Evolutionary conservation across 345 rosid species (phyloP), one percentile per base, ranked within the genome.

Genomic region (Microcos paniculata): DNA sequence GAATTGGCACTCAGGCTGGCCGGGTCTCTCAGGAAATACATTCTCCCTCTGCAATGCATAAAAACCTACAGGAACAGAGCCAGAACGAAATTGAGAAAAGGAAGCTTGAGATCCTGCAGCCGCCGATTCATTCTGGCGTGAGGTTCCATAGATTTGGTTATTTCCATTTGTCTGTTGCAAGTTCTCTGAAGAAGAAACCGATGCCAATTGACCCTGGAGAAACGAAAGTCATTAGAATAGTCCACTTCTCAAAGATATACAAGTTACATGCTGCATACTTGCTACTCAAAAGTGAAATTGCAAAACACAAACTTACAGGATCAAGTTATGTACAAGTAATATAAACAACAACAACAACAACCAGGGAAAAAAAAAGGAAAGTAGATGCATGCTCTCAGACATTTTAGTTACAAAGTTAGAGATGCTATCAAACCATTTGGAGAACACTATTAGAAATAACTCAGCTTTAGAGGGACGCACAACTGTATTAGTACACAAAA

Each of bases 1-100:
- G 87, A 92, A 96, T 83, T 92, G 93, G 77, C 99, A 94, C 76
- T 96, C 97, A 0, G 92, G 94, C 79, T 92, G 97, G 73, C 97
- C 97, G 1, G 97, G 98, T 90, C 99, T 89, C 86, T 96, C 97
- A 1, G 99, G 98, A 82, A 94, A 94, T 23, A 94, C 89, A 80
- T 86, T 92, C 70, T 91, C 98, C 83, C 94, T 84, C 68, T 88
- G 98, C 83, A 91, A 78, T 71, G 97, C 91, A 78, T 90, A 93
- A 78, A 72, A 89, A 51, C 98, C 96, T 28, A 90, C 67, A 12
- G 96, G 93, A 51, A 85, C 87, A 79, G 96, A 88, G 64, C 90
- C 88, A 24, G 96, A 83, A 56, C 87, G 84, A 51, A 66, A 84
- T 35, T 91, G 77, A 45, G 97, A 91, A 82, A 81, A 85, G 33